Evolutionary conservation across 1,139 yeast species (phyloP).

Genomic region (Magnusiomyces magnusii): DNA sequence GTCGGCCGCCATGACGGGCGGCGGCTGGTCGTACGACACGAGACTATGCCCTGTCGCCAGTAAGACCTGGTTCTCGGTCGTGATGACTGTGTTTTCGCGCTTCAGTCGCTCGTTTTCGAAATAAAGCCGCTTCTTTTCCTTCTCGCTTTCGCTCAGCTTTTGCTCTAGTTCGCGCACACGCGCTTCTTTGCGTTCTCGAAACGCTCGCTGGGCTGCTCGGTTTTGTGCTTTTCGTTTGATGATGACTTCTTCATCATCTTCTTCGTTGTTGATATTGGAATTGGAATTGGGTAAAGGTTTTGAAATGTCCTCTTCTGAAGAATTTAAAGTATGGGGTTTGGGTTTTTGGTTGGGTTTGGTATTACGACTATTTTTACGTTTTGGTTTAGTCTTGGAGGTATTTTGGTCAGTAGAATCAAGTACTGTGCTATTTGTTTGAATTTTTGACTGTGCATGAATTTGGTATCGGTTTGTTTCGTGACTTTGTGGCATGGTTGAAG

Average conservation of each 20-base stretch:
- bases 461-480: too few relatives aligned
- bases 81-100: slow-evolving; percentile 47
- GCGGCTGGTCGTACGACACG: too few relatives aligned
- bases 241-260: slow-evolving; percentile 42
- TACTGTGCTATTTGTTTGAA: too few relatives aligned
- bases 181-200: slow-evolving; percentile 76
- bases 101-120: slow-evolving; percentile 49
- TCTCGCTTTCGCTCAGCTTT: slow-evolving; percentile 53
- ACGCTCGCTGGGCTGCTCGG: slow-evolving; percentile 85
- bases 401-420: too few relatives aligned
- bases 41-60: slow-evolving; percentile 24
- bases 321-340: background rate
- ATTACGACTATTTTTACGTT: background rate
- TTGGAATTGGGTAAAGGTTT: background rate
- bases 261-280: background rate
- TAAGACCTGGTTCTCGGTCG: slow-evolving; percentile 53
- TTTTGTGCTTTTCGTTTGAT: slow-evolving; percentile 70
- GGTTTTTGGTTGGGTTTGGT: background rate
- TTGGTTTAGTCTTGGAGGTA: too few relatives aligned
- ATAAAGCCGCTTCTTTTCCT: slow-evolving; percentile 45
- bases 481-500: too few relatives aligned
- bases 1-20: too few relatives aligned
- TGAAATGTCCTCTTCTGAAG: background rate
- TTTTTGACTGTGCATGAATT: too few relatives aligned
- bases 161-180: slow-evolving; percentile 60